Percentiles rank a stretch among this genome's conserved stretches.
Evolutionary conservation across 139 green algal genomes (phyloP).

Genomic region (Chlorella sorokiniana): DNA sequence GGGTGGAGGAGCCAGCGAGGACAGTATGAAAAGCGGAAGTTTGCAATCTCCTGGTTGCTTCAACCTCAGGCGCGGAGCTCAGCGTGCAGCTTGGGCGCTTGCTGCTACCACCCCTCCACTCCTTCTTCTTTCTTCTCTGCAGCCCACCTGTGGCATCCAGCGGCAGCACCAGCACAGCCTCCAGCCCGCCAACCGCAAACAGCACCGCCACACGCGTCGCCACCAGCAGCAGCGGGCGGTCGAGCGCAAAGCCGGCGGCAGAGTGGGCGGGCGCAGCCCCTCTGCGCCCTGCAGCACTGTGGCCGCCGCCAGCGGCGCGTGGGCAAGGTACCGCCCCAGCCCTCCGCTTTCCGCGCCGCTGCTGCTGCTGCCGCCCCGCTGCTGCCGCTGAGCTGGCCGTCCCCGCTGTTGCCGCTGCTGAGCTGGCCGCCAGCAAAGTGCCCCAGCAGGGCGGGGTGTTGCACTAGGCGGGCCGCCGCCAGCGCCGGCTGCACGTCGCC

Average conservation of each 20-base stretch:
- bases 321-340: background rate
- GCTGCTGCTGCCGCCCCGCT: background rate
- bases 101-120: background rate
- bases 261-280: constrained; percentile 5
- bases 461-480: background rate
- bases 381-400: background rate
- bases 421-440: background rate
- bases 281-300: constrained; percentile 16
- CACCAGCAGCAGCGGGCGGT: constrained; percentile 14
- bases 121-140: too few relatives aligned
- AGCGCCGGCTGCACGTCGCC: background rate
- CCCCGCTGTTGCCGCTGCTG: background rate
- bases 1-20: background rate
- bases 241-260: background rate
- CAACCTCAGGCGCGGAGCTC: too few relatives aligned
- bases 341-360: background rate
- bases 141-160: background rate
- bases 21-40: background rate
- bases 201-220: constrained; percentile 2
- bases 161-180: constrained; percentile 17
- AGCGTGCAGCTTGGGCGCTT: too few relatives aligned
- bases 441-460: constrained; percentile 6
- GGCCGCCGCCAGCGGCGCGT: background rate
- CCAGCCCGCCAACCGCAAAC: constrained; percentile 7
- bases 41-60: background rate